These are phyloP conservation scores for Capronia epimyces DNA, from an alignment of 2,329 filamentous ascomycete genomes.

Conservation along the genomic window DNA sequence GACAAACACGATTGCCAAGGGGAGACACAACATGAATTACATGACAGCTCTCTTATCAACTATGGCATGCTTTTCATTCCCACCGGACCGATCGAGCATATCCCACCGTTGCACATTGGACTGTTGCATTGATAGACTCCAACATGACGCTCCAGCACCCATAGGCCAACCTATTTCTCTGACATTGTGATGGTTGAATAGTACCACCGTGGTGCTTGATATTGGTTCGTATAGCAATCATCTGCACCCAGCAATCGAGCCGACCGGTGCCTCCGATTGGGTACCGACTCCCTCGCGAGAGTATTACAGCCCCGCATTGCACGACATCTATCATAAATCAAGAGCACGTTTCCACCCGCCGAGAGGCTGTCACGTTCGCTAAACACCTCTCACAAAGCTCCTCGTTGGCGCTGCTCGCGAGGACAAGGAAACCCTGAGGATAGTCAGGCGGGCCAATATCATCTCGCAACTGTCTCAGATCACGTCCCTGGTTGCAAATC, in stretches of 20 bases:
- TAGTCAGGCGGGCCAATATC: slow-evolving; percentile 1
- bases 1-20: not conserved
- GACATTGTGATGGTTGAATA: not conserved
- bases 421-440: not conserved
- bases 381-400: slow-evolving; percentile 1
- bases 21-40: not conserved
- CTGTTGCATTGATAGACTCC: not conserved
- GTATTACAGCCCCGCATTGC: not conserved
- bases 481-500: not conserved
- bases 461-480: not conserved
- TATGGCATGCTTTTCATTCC: not conserved
- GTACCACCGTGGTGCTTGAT: not conserved
- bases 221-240: not conserved
- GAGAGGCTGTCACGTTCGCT: not conserved
- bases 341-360: not conserved
- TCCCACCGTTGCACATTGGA: not conserved
- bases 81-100: not conserved
- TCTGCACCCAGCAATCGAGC: not conserved
- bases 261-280: not conserved
- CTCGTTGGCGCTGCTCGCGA: not conserved
- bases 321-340: not conserved
- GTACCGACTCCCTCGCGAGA: not conserved
- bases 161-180: not conserved
- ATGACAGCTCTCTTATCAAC: too few relatives aligned
- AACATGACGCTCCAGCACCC: not conserved